Base-by-base conservation (phyloP, 2,329 filamentous ascomycete species). In the Arachnomyces sp. region DNA sequence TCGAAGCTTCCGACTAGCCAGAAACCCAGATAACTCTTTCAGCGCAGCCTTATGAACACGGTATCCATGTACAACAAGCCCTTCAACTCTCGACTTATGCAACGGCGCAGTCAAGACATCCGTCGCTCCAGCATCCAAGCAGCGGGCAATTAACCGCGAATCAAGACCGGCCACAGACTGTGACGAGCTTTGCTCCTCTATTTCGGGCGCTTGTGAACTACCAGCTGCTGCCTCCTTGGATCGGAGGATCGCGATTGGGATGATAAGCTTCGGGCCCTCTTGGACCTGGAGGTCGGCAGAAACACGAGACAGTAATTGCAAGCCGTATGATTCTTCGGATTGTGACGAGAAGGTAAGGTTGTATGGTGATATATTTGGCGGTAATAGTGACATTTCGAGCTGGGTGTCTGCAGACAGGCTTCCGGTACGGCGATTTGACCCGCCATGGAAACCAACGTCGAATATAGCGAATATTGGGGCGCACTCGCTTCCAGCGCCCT, bases 81-180 rank as follows among this genome's bases (percentile, higher is more conserved):
- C 80, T 43, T 84, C 80, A 36, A 90, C 75, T 50, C 82, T 79
- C 39, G 85, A 81, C 35, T 74, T 72, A 45, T 82, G 79, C 30
- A 96, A 63, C 1, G 90, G 90, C 53, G 82, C 87, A 17, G 81
- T 77, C 47, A 95, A 72, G 36, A 94, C 85, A 61, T 96, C 90
- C 20, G 84, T 73, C 8, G 90, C 90, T 28, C 92, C 92, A 3
- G 84, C 78, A 55, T 94, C 87, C 16, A 96, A 66, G 56, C 87
- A 94, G 52, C 73, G 78, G 50, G 81, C 76, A 44, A 89, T 71
- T 38, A 73, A 65, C 32, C 69, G 64, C 9, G 70, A 68, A 43
- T 77, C 70, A 7, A 66, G 31, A 67, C 56, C 38, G 58, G 58
- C 34, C 33, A 35, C 39, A 46, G 58, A 54, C 18, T 49, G 42